phyloP scores from a whole-genome alignment of 164 flowering plant species.

The Cinnamomum chago region DNA sequence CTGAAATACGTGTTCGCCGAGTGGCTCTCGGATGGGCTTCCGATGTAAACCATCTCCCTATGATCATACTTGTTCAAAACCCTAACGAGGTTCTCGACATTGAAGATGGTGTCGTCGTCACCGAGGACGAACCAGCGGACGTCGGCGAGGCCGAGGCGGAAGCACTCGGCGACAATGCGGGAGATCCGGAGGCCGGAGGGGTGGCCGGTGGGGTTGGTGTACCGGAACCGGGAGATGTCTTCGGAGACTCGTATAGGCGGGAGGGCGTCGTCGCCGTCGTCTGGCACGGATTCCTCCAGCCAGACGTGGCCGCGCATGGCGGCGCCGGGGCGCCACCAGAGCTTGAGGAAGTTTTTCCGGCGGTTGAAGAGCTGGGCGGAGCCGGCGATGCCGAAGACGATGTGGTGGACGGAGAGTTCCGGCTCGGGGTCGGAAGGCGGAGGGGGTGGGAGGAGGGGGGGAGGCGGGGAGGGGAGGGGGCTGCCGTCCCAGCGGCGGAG shows the following conservation, averaged over 20 bases:
- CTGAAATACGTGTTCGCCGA: slow-evolving; percentile 56
- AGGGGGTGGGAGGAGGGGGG: slow-evolving; percentile 25
- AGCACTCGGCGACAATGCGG: slow-evolving; percentile 44
- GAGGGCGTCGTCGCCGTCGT: slow-evolving; percentile 24
- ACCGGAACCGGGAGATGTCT: slow-evolving; percentile 56
- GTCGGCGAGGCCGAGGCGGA: slow-evolving; percentile 37
- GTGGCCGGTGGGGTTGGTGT: slow-evolving; percentile 61
- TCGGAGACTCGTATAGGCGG: slow-evolving; percentile 52
- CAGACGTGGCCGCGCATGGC: slow-evolving; percentile 61
- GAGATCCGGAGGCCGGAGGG: slow-evolving; percentile 62
- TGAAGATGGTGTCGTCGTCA: slow-evolving; percentile 61
- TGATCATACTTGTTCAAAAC: slow-evolving; percentile 51
- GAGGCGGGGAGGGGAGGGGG: slow-evolving; percentile 11
- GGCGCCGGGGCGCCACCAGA: slow-evolving; percentile 56
- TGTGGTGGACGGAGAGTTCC: slow-evolving; percentile 30
- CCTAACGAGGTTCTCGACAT: slow-evolving; percentile 43
- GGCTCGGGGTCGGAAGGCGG: slow-evolving; percentile 12
- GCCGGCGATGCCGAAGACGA: slow-evolving; percentile 64
- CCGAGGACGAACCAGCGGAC: slow-evolving; percentile 66
- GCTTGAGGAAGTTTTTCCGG: slow-evolving; percentile 49
- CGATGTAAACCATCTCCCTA: slow-evolving; percentile 49
- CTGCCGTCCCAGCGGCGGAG: slow-evolving; percentile 32
- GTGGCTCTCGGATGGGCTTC: slow-evolving; percentile 56
- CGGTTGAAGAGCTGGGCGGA: slow-evolving; percentile 51
- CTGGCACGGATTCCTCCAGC: slow-evolving; percentile 41